These are phyloP conservation scores for Aureobasidium musti DNA, from an alignment of 2,329 filamentous ascomycete genomes.

Conservation along the genomic window DNA sequence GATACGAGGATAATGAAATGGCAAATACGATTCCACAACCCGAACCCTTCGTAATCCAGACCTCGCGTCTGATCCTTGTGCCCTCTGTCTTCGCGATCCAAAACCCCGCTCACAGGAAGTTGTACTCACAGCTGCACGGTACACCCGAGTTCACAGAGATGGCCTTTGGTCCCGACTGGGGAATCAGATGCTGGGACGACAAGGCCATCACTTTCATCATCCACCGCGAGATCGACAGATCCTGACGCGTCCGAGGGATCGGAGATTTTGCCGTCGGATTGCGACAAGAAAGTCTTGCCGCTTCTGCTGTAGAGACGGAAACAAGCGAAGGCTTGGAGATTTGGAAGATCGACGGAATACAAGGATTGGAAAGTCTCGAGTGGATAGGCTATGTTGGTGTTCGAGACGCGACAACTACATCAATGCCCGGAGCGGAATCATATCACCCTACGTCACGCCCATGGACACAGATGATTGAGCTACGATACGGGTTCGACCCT, in stretches of 20 bases:
- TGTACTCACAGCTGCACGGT: background rate
- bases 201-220: background rate
- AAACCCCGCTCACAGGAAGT: background rate
- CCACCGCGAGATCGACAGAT: background rate
- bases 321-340: background rate
- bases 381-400: slow-evolving; percentile 6
- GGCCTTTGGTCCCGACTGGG: background rate
- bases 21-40: too few relatives aligned
- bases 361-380: background rate
- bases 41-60: background rate
- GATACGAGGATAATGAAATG: too few relatives aligned
- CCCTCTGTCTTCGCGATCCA: background rate
- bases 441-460: too few relatives aligned
- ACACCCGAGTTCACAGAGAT: background rate
- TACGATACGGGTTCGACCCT: background rate
- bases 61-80: background rate
- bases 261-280: slow-evolving; percentile 1
- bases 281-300: accelerated
- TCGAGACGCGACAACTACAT: background rate
- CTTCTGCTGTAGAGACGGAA: too few relatives aligned
- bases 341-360: too few relatives aligned
- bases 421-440: background rate
- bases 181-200: background rate
- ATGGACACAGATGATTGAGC: background rate
- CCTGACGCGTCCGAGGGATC: background rate